Conservation (phyloP, 2,329 filamentous ascomycete species). For the Pseudocercospora cruenta region DNA sequence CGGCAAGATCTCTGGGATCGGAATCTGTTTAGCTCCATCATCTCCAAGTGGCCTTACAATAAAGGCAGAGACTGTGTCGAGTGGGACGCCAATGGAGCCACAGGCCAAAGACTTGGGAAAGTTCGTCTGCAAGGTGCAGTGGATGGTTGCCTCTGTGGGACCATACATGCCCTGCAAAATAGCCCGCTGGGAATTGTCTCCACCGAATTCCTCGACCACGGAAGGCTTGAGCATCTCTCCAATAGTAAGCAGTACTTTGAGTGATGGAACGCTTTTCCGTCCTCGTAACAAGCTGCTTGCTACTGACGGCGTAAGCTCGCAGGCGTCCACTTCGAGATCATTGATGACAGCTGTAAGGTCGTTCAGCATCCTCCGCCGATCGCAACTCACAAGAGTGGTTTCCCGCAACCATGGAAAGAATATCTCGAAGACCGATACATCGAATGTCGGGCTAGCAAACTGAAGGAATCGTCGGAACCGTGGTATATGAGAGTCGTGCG, state of each 20-base stretch:
- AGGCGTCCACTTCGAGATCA: conserved; percentile 72
- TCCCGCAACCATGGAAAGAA: conserved; percentile 83
- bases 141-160: conserved; percentile 88
- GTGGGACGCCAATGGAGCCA: conserved; percentile 73
- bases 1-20: conserved; percentile 57
- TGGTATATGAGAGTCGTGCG: conserved; percentile 79
- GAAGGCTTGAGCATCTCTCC: conserved; percentile 86
- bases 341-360: conserved; percentile 72
- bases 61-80: conserved; percentile 80
- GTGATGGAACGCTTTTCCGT: conserved; percentile 66
- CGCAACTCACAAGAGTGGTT: conserved; percentile 71
- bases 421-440: conserved; percentile 92
- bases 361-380: conserved; percentile 70
- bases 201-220: conserved; percentile 80
- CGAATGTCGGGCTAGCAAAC: conserved; percentile 90
- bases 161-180: conserved; percentile 94
- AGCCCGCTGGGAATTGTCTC: conserved; percentile 54
- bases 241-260: conserved; percentile 79
- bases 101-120: conserved; percentile 62
- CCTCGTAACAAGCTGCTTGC: conserved; percentile 73
- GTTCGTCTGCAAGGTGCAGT: conserved; percentile 75
- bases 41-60: conserved; percentile 52
- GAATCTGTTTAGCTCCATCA: too few species aligned
- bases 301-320: conserved; percentile 87
- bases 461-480: conserved; percentile 79